Percentiles rank a stretch among this genome's conserved stretches.
Conservation (phyloP, 2,329 filamentous ascomycete species). For the Colletotrichum destructivum region DNA sequence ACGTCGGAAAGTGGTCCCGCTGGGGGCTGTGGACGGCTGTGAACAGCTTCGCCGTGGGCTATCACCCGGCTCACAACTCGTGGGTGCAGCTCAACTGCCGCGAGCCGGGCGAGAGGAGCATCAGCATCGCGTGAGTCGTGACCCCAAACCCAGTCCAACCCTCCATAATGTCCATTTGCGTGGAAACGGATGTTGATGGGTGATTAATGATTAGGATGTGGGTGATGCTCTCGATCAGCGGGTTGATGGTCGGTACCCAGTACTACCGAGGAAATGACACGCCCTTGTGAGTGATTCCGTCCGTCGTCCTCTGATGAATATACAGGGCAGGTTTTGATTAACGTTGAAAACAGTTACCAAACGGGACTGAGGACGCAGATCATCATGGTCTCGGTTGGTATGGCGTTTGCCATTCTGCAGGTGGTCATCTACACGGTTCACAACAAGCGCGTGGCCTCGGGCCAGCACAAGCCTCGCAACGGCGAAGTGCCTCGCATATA, state of each 20-base stretch:
- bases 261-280: slow-evolving; percentile 61
- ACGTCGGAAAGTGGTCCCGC: slow-evolving; percentile 62
- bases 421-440: slow-evolving; percentile 55
- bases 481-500: slow-evolving; percentile 41
- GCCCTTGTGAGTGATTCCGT: slow-evolving; percentile 54
- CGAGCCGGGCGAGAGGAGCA: slow-evolving; percentile 62
- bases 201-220: slow-evolving; percentile 50
- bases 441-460: slow-evolving; percentile 50
- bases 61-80: slow-evolving; percentile 67
- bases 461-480: slow-evolving; percentile 41
- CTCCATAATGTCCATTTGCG: no score
- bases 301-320: no score
- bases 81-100: slow-evolving; percentile 68
- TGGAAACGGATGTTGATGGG: background rate
- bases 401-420: slow-evolving; percentile 58
- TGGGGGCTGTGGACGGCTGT: slow-evolving; percentile 67
- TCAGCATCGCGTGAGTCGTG: slow-evolving; percentile 61
- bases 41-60: slow-evolving; percentile 66
- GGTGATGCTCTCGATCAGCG: slow-evolving; percentile 66
- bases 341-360: slow-evolving; percentile 52
- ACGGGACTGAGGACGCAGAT: slow-evolving; percentile 62
- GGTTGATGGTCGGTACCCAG: slow-evolving; percentile 66
- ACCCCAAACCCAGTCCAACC: no score
- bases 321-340: background rate
- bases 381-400: slow-evolving; percentile 58